phyloP scores from a whole-genome alignment of 192 early-diverging fungal species.

The Entomortierella chlamydospora region DNA sequence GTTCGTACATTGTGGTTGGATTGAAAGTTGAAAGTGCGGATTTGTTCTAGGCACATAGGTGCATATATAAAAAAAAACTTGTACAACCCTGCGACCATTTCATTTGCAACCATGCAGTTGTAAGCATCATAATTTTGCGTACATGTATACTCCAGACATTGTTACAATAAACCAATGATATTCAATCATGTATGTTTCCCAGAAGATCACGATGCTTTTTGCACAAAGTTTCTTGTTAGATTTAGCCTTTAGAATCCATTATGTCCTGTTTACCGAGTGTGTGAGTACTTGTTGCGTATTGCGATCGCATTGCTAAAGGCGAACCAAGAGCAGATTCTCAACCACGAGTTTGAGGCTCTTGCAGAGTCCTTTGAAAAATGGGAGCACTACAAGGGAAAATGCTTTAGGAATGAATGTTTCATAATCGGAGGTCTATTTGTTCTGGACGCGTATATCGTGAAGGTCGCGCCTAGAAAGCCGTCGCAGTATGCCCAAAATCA shows the following conservation, averaged over 20 bases:
- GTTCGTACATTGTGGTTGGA: too few relatives aligned
- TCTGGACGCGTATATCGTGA: constrained; percentile 82
- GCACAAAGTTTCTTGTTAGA: constrained; percentile 96
- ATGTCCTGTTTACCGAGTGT: constrained; percentile 94
- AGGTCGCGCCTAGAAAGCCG: constrained; percentile 75
- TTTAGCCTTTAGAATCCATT: constrained; percentile 90
- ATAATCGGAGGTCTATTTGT: constrained; percentile 78
- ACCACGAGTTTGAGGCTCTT: constrained; percentile 85
- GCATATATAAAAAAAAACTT: too few relatives aligned
- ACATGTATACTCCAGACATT: too few relatives aligned
- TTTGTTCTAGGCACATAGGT: too few relatives aligned
- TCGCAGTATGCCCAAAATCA: constrained; percentile 80
- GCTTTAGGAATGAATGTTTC: background rate
- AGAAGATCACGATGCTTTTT: constrained; percentile 99
- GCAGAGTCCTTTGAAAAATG: constrained; percentile 90
- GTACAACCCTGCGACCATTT: too few relatives aligned
- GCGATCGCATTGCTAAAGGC: constrained; percentile 88
- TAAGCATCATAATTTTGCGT: too few relatives aligned
- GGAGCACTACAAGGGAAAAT: constrained; percentile 77
- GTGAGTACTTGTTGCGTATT: constrained; percentile 89
- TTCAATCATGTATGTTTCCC: constrained; percentile 96
- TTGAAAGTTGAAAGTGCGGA: too few relatives aligned
- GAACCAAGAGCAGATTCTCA: constrained; percentile 82
- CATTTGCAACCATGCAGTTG: too few relatives aligned
- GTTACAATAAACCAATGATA: too few relatives aligned